Percentiles rank a stretch among this genome's conserved stretches.
Conservation (phyloP, 169 alveolate genomes). For the Cryptosporidium andersoni region DNA sequence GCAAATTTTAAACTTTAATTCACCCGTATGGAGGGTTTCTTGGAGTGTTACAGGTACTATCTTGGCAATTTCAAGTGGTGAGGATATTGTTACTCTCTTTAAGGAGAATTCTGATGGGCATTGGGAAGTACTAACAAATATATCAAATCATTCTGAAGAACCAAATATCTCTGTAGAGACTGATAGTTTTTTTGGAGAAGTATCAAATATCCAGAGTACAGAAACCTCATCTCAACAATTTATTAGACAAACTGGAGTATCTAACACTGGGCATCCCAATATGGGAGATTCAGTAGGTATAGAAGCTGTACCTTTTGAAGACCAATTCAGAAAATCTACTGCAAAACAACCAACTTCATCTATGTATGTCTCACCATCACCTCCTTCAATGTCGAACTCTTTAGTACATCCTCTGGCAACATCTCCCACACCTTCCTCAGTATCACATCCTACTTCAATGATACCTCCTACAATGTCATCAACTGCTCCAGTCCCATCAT, state of each 20-base stretch:
- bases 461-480: not conserved
- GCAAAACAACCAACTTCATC: too few species aligned
- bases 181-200: not conserved
- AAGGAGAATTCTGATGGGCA: slow-evolving; percentile 75
- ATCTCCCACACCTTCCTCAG: not conserved
- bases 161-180: too few species aligned
- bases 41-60: slow-evolving; percentile 80
- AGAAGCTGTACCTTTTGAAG: not conserved
- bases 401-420: not conserved
- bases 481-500: not conserved
- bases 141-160: slow-evolving; percentile 6
- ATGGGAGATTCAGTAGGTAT: not conserved
- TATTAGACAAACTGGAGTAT: not conserved
- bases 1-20: slow-evolving; percentile 73
- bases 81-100: slow-evolving; percentile 70
- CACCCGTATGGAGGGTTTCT: slow-evolving; percentile 78
- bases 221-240: not conserved
- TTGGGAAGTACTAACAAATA: slow-evolving; percentile 76
- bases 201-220: not conserved
- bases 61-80: slow-evolving; percentile 78
- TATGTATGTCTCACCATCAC: too few species aligned
- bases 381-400: not conserved
- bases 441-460: not conserved
- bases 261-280: not conserved
- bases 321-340: not conserved